Conservation (phyloP, 371 early-diverging fungal species). For the Choanephora cucurbitarum region DNA sequence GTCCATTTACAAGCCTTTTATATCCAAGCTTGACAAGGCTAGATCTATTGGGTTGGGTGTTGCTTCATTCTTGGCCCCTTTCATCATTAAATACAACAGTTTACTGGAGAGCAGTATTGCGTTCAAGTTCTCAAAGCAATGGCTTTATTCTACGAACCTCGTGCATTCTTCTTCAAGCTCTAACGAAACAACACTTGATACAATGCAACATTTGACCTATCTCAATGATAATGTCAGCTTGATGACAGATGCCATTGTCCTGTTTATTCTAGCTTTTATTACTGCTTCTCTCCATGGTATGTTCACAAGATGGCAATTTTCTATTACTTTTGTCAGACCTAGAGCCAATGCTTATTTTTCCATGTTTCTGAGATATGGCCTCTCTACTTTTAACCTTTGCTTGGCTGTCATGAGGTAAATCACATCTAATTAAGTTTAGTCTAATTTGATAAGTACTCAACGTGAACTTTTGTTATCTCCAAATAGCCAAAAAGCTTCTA, state of each 20-base stretch:
- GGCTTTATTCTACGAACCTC: conserved; percentile 3
- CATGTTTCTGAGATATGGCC: conserved; percentile 23
- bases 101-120: conserved; percentile 26
- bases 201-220: conserved; percentile 10
- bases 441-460: too few relatives aligned
- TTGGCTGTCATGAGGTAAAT: conserved; percentile 29
- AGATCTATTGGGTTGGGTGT: conserved; percentile 37
- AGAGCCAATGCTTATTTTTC: conserved; percentile 13
- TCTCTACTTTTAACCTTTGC: conserved; percentile 19
- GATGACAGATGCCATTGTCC: conserved; percentile 28
- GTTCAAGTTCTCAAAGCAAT: conserved; percentile 18
- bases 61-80: conserved; percentile 44
- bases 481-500: conserved; percentile 18
- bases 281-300: conserved; percentile 36
- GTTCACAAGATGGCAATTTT: conserved; percentile 39
- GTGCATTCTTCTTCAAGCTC: conserved; percentile 28
- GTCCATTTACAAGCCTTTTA: conserved; percentile 44
- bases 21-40: conserved; percentile 33
- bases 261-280: conserved; percentile 41
- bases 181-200: neutral
- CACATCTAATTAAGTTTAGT: neutral
- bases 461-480: neutral
- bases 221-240: conserved; percentile 9
- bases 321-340: conserved; percentile 32
- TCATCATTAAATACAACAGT: conserved; percentile 27